These are phyloP conservation scores for Tricholoma hemisulphureum DNA, from an alignment of 768 basidiomycete species.

Conservation along the genomic window DNA sequence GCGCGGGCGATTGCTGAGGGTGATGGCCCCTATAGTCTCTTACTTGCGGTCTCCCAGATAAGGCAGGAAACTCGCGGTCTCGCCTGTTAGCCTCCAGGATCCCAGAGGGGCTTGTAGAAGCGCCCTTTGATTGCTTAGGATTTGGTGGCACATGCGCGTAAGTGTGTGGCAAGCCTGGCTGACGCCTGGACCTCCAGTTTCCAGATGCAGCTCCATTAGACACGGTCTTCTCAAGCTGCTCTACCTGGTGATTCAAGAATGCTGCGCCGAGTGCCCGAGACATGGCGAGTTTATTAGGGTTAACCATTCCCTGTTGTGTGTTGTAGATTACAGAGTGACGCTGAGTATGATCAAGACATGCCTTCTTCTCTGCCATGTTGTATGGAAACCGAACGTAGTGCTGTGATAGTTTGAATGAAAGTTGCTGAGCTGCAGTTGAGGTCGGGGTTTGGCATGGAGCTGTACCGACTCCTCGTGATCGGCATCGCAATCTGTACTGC, in stretches of 20 bases:
- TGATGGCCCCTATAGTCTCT: constrained; percentile 10
- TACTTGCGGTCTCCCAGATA: constrained; percentile 12
- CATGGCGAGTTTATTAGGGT: constrained; percentile 70
- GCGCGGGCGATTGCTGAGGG: constrained; percentile 4
- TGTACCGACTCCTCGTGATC: constrained; percentile 3
- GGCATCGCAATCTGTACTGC: background rate
- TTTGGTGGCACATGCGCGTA: constrained; percentile 18
- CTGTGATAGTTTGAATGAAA: background rate
- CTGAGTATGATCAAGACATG: constrained; percentile 3
- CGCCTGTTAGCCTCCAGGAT: constrained; percentile 34
- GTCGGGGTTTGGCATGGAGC: constrained; percentile 1
- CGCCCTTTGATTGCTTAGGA: constrained; percentile 27
- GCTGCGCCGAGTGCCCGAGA: constrained; percentile 85
- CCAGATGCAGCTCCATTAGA: constrained; percentile 49
- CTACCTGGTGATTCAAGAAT: constrained; percentile 84
- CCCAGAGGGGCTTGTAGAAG: constrained; percentile 25
- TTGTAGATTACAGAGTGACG: background rate
- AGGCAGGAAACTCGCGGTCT: constrained; percentile 21
- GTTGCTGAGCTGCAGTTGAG: background rate
- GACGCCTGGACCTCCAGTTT: constrained; percentile 59
- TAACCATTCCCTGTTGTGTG: constrained; percentile 25
- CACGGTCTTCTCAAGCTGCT: constrained; percentile 81
- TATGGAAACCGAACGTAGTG: background rate
- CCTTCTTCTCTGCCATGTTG: constrained; percentile 35
- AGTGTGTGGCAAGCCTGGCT: constrained; percentile 5